phyloP scores from a whole-genome alignment of 108 stramenopile genomes.

The Nitzschia putrida region DNA sequence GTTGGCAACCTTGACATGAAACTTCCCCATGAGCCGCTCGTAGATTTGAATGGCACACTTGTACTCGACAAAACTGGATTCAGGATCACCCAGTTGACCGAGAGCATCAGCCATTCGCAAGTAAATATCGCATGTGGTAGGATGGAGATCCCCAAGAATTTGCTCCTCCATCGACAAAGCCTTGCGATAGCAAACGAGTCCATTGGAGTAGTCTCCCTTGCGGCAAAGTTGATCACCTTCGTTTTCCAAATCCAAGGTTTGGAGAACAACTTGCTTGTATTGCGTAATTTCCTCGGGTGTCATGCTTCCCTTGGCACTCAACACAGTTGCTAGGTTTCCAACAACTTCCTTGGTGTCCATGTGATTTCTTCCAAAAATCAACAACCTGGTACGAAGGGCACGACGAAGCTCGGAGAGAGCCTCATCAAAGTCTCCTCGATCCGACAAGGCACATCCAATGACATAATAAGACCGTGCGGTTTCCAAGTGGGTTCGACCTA shows the following conservation, averaged over 20 bases:
- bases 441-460: slow-evolving; percentile 41
- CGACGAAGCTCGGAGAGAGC: slow-evolving; percentile 31
- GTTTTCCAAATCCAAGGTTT: slow-evolving; percentile 30
- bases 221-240: slow-evolving; percentile 32
- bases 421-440: slow-evolving; percentile 49
- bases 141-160: slow-evolving; percentile 38
- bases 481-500: slow-evolving; percentile 37
- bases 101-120: slow-evolving; percentile 37
- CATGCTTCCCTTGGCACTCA: slow-evolving; percentile 31
- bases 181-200: slow-evolving; percentile 28
- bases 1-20: slow-evolving; percentile 40
- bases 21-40: slow-evolving; percentile 40
- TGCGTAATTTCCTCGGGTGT: slow-evolving; percentile 14
- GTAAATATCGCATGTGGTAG: slow-evolving; percentile 40
- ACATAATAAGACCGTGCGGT: slow-evolving; percentile 42
- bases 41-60: slow-evolving; percentile 39
- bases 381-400: slow-evolving; percentile 21
- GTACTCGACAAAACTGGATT: slow-evolving; percentile 37
- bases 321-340: slow-evolving; percentile 30
- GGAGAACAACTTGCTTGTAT: slow-evolving; percentile 26
- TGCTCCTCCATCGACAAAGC: slow-evolving; percentile 33
- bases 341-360: slow-evolving; percentile 34
- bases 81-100: slow-evolving; percentile 30
- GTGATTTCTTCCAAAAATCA: slow-evolving; percentile 34
- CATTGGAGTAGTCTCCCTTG: slow-evolving; percentile 25